phyloP scores from a whole-genome alignment of 1,139 yeast genomes.

The Candida tropicalis region DNA sequence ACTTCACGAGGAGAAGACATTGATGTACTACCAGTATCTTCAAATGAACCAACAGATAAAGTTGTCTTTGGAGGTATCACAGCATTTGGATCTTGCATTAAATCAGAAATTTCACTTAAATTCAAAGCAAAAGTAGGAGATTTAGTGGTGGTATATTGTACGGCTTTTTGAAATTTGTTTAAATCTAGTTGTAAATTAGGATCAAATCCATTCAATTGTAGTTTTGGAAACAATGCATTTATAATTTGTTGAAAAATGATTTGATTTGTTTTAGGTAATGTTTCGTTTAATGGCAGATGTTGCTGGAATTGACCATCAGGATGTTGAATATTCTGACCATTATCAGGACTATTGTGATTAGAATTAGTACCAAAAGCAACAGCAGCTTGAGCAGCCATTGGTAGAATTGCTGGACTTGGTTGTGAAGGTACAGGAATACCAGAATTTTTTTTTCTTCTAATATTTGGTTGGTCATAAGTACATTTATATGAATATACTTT shows the following conservation, averaged over 20 bases:
- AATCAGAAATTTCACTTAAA: constrained; percentile 27
- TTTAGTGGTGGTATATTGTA: constrained; percentile 25
- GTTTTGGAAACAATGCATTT: constrained; percentile 51
- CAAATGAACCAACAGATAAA: constrained; percentile 26
- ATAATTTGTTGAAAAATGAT: constrained; percentile 33
- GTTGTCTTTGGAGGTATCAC: constrained; percentile 18
- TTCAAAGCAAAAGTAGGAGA: constrained; percentile 17
- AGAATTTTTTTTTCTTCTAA: constrained; percentile 49
- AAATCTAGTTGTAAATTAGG: constrained; percentile 36
- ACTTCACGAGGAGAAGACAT: constrained; percentile 42
- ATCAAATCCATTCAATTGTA: constrained; percentile 41
- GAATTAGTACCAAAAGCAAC: constrained; percentile 14
- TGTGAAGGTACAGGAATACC: constrained; percentile 36
- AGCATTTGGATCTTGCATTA: constrained; percentile 24
- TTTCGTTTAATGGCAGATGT: constrained; percentile 9
- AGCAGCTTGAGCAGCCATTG: constrained; percentile 18
- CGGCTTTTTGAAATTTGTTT: constrained; percentile 33
- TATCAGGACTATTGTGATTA: constrained; percentile 12
- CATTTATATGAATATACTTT: constrained; percentile 83
- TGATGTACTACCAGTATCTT: constrained; percentile 14
- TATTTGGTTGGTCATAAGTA: constrained; percentile 73
- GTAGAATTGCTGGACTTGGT: constrained; percentile 19
- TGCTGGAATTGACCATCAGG: constrained; percentile 4
- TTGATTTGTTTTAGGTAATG: constrained; percentile 19
- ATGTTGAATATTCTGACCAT: constrained; percentile 12